Percentiles rank a stretch among this genome's conserved stretches.
Conservation (phyloP, 202 grass and related monocot species). For the Elaeis oleifera region DNA sequence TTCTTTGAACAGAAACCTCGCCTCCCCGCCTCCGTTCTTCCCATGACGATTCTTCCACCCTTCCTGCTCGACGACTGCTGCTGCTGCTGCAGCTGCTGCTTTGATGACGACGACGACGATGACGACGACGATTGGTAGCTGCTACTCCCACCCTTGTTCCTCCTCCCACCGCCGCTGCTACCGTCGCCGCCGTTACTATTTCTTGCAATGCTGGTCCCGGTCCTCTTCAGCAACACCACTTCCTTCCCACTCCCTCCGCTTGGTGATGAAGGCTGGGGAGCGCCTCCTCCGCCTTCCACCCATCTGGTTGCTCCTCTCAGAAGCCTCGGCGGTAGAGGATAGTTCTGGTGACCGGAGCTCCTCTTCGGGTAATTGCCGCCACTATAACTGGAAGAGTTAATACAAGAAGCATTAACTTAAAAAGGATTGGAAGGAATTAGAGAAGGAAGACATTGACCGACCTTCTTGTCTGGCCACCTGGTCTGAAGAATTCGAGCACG, state of each 20-base stretch:
- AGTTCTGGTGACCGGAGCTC: conserved; percentile 18
- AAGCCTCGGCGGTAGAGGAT: conserved; percentile 53
- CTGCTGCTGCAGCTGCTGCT: conserved; percentile 25
- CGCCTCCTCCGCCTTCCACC: not conserved
- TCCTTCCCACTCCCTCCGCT: conserved; percentile 3
- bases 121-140: not conserved
- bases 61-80: conserved; percentile 8
- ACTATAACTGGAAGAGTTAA: not conserved
- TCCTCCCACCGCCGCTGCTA: conserved; percentile 37
- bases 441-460: not conserved
- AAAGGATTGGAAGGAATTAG: not conserved
- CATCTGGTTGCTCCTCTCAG: conserved; percentile 28
- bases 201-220: conserved; percentile 13
- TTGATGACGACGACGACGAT: conserved; percentile 9
- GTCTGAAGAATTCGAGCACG: conserved; percentile 60
- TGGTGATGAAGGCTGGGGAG: conserved; percentile 10
- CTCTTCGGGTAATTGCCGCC: conserved; percentile 14
- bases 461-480: conserved; percentile 15
- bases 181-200: not conserved
- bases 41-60: conserved; percentile 14
- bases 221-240: conserved; percentile 32
- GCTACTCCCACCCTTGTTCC: conserved; percentile 13
- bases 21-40: conserved; percentile 32
- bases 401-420: not conserved
- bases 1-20: conserved; percentile 83